phyloP scores from a whole-genome alignment of 106 monocot genomes.

The Phalaenopsis aphrodite region DNA sequence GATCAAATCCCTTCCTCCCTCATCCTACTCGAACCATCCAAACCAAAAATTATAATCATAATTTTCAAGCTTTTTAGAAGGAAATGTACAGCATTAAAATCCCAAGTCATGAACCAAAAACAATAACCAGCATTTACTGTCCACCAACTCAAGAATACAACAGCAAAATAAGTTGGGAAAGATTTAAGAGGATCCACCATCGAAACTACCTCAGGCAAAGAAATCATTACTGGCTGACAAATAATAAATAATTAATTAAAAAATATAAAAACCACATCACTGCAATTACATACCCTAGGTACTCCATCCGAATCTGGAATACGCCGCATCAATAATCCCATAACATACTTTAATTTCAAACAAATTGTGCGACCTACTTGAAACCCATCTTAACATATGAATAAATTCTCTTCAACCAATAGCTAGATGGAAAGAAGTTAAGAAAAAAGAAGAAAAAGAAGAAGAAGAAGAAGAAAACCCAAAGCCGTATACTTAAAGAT shows the following conservation, averaged over 20 bases:
- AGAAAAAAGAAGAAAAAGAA: neutral
- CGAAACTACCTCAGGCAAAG: neutral
- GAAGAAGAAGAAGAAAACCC: neutral
- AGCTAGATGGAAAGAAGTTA: no score
- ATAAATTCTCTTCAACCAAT: neutral
- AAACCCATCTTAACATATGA: no score
- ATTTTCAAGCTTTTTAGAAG: no score
- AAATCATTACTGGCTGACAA: neutral
- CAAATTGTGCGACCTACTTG: no score
- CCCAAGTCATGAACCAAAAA: neutral
- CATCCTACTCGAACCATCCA: neutral
- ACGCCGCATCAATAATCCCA: neutral
- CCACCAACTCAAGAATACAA: neutral
- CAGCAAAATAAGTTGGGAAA: neutral
- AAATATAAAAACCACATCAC: no score
- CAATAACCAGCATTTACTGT: neutral
- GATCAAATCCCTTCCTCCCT: neutral
- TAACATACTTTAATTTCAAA: no score
- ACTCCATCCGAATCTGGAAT: neutral
- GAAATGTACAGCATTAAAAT: no score
- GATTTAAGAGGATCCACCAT: neutral
- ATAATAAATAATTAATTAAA: neutral
- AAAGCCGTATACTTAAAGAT: neutral
- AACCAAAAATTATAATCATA: no score
- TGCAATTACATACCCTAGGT: no score